Evolutionary conservation across 1,284 basidiomycete genomes (phyloP).

Genomic region (Cutaneotrichosporon dermatis): DNA sequence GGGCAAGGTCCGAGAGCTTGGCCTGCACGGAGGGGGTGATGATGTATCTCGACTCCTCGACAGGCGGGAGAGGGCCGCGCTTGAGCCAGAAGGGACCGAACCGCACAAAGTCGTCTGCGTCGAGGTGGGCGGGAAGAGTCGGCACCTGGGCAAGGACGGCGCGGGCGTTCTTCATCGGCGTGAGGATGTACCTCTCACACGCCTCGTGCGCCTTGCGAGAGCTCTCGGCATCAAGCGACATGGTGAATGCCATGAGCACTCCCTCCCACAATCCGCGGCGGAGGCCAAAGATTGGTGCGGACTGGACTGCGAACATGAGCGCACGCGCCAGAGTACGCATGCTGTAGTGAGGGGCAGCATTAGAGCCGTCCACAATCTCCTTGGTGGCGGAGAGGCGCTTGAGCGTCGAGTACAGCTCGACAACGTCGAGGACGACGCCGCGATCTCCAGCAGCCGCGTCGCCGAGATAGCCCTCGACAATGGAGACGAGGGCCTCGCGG

Average conservation of each 20-base stretch:
- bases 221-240: slow-evolving; percentile 80
- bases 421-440: slow-evolving; percentile 81
- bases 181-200: slow-evolving; percentile 74
- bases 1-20: slow-evolving; percentile 86
- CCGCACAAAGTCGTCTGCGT: slow-evolving; percentile 64
- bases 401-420: slow-evolving; percentile 82
- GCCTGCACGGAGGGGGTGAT: slow-evolving; percentile 94
- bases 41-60: slow-evolving; percentile 71
- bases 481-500: slow-evolving; percentile 79
- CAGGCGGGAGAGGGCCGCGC: slow-evolving; percentile 59
- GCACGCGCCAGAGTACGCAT: slow-evolving; percentile 94
- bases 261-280: slow-evolving; percentile 92
- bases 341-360: slow-evolving; percentile 93
- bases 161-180: slow-evolving; percentile 72
- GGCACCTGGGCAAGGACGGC: slow-evolving; percentile 71
- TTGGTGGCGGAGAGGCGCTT: slow-evolving; percentile 73
- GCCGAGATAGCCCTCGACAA: slow-evolving; percentile 88
- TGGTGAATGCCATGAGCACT: slow-evolving; percentile 95
- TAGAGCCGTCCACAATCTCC: slow-evolving; percentile 90
- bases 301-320: slow-evolving; percentile 83
- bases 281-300: slow-evolving; percentile 70
- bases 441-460: slow-evolving; percentile 78
- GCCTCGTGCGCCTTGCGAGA: slow-evolving; percentile 63
- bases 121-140: slow-evolving; percentile 54
- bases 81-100: slow-evolving; percentile 90